phyloP scores from a whole-genome alignment of 192 early-diverging fungal genomes.

The Coemansia reversa region DNA sequence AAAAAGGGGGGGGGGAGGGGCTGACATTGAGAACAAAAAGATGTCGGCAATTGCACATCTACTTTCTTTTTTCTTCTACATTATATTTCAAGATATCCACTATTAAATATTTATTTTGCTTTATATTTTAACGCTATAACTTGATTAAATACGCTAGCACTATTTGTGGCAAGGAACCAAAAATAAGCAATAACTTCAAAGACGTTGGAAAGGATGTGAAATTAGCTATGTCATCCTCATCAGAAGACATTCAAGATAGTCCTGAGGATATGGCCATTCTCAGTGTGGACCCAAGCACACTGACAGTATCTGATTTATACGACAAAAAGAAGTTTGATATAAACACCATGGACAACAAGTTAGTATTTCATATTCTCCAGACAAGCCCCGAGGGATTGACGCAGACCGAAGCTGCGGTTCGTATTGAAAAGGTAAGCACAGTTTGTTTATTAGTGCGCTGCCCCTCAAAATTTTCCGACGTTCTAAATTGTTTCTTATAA shows the following conservation, averaged over 20 bases:
- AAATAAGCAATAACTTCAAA: constrained; percentile 20
- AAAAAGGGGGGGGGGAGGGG: no score
- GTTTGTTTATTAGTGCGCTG: not conserved
- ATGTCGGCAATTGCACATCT: not conserved
- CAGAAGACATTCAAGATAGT: constrained; percentile 3
- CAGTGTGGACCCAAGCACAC: constrained; percentile 58
- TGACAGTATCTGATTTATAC: constrained; percentile 73
- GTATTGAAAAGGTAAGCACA: constrained; percentile 57
- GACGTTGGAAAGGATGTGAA: constrained; percentile 14
- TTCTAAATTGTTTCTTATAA: no score
- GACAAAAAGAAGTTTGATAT: constrained; percentile 80
- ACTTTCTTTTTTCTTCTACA: not conserved
- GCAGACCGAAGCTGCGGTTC: constrained; percentile 60
- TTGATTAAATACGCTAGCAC: not conserved
- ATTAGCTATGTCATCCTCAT: constrained; percentile 18
- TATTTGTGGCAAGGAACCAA: not conserved
- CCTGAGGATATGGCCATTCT: constrained; percentile 44
- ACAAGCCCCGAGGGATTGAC: constrained; percentile 64
- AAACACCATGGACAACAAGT: constrained; percentile 72
- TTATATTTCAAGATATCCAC: not conserved
- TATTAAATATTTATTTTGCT: not conserved
- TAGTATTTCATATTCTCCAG: constrained; percentile 68
- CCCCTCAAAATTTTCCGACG: no score
- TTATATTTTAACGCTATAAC: not conserved
- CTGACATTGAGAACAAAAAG: not conserved